Conservation (phyloP, 78 protist species). For the Emiliania huxleyi region DNA sequence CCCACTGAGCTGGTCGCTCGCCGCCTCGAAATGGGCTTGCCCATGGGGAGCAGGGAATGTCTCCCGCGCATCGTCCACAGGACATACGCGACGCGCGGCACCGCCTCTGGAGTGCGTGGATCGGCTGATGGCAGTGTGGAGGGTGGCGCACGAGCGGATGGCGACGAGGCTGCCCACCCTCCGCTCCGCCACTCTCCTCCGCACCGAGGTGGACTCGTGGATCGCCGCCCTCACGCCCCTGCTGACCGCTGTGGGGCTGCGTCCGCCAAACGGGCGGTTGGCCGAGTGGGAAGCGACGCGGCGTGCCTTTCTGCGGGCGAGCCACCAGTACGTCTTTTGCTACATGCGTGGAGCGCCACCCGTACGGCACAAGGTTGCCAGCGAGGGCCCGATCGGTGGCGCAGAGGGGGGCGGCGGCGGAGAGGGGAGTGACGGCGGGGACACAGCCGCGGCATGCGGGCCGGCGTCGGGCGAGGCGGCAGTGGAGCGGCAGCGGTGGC, state of each 20-base stretch:
- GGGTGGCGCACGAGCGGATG: background rate
- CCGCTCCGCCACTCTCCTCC: no score
- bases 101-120: background rate
- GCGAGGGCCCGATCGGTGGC: background rate
- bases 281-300: background rate
- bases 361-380: background rate
- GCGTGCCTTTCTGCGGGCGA: background rate
- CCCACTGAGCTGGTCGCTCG: slow-evolving; percentile 22
- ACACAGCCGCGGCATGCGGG: no score
- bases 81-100: background rate
- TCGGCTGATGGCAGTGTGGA: background rate
- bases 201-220: no score
- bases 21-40: background rate
- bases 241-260: no score
- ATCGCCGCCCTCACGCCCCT: no score
- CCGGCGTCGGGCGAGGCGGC: background rate
- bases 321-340: background rate
- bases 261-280: no score
- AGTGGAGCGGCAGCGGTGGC: background rate
- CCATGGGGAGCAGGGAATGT: no score
- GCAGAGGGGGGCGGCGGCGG: background rate
- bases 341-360: background rate
- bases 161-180: no score
- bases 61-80: no score
- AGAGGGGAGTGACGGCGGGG: no score